These are phyloP conservation scores for Aspergillus melleus DNA, from an alignment of 2,329 filamentous ascomycete genomes.

Conservation along the genomic window DNA sequence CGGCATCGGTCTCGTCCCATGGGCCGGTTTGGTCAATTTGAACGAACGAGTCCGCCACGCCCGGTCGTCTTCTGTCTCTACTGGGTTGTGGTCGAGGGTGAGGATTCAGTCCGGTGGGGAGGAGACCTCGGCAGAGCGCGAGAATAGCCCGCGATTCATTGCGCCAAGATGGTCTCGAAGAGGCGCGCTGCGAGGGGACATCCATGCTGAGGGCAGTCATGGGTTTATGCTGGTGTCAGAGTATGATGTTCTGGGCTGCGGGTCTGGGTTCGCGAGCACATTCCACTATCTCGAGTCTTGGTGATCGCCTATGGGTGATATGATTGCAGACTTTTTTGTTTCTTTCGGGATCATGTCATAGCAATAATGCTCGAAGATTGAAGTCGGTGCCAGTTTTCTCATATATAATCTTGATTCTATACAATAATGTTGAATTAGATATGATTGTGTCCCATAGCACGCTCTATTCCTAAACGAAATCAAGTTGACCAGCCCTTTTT, in stretches of 20 bases:
- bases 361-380: neutral
- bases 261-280: neutral
- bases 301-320: neutral
- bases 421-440: slow-evolving; percentile 14
- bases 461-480: neutral
- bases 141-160: neutral
- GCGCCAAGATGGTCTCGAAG: too few relatives aligned
- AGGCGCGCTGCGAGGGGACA: too few relatives aligned
- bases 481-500: neutral
- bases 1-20: neutral
- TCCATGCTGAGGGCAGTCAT: too few relatives aligned
- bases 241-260: neutral
- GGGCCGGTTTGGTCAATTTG: neutral
- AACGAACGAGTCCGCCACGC: too few relatives aligned
- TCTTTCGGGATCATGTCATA: neutral
- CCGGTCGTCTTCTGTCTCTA: too few relatives aligned
- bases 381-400: neutral
- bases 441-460: slow-evolving; percentile 10
- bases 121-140: neutral
- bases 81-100: too few relatives aligned
- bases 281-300: neutral
- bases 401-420: neutral
- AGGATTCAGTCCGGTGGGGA: neutral
- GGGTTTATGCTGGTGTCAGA: neutral
- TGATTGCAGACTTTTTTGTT: neutral